A percentile compares a stretch with the other conserved stretches of the same genome.
These are phyloP conservation scores for Alternaria incomplexa DNA, from an alignment of 2,329 filamentous ascomycete species.

Conservation along the genomic window DNA sequence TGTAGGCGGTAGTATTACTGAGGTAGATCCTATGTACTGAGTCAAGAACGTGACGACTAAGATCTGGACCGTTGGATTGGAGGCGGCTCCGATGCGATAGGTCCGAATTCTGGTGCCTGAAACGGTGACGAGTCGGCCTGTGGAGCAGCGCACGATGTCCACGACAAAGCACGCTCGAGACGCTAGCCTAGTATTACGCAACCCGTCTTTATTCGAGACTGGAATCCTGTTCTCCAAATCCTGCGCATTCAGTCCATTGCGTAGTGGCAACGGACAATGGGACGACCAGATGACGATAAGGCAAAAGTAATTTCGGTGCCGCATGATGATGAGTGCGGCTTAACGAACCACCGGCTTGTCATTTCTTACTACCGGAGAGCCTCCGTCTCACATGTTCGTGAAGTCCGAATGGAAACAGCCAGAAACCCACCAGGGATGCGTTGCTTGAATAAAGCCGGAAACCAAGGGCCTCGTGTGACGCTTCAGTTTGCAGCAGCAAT, in stretches of 20 bases:
- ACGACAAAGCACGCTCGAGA: constrained; percentile 24
- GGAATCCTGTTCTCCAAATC: not conserved
- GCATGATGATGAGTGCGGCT: not conserved
- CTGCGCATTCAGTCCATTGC: constrained; percentile 3
- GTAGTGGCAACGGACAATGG: constrained; percentile 7
- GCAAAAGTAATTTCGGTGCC: constrained; percentile 15
- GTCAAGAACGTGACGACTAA: not conserved
- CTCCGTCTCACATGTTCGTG: constrained; percentile 1
- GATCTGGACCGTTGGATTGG: constrained; percentile 2
- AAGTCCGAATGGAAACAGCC: not conserved
- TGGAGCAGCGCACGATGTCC: constrained; percentile 15
- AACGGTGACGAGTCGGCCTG: constrained; percentile 23
- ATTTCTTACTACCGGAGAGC: constrained; percentile 11
- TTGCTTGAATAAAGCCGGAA: constrained; percentile 17
- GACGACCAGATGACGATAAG: constrained; percentile 2
- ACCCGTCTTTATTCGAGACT: constrained; percentile 14
- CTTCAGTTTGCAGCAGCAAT: constrained; percentile 23
- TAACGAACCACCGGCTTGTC: constrained; percentile 3
- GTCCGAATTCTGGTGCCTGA: constrained; percentile 40
- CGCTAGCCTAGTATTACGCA: constrained; percentile 21
- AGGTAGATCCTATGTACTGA: not conserved
- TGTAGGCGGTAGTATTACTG: constrained; percentile 4
- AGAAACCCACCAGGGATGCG: constrained; percentile 20
- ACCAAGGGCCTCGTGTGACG: constrained; percentile 23
- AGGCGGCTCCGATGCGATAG: constrained; percentile 35